Evolutionary conservation across 2,329 filamentous ascomycete species (phyloP).

Genomic region (Mollisiaceae sp.): DNA sequence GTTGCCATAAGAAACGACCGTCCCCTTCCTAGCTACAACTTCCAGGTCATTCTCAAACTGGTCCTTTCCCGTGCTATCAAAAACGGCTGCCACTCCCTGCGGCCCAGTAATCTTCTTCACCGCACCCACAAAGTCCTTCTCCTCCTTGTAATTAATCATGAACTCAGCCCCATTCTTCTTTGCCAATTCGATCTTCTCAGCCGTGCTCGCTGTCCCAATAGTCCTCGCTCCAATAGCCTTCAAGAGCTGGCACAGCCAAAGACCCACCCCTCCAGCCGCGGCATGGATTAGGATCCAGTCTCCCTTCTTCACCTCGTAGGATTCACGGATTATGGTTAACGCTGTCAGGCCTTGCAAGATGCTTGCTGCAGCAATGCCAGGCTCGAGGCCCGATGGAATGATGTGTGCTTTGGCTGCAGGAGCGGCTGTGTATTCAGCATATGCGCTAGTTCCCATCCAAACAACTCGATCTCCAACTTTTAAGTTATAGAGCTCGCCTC

Average conservation of each 20-base stretch:
- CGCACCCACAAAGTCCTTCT: conserved; percentile 61
- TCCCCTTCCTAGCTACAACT: conserved; percentile 77
- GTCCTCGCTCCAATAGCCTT: conserved; percentile 73
- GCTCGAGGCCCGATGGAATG: conserved; percentile 66
- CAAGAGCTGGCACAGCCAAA: conserved; percentile 77
- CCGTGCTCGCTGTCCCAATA: conserved; percentile 78
- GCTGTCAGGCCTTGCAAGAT: conserved; percentile 86
- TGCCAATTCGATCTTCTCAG: conserved; percentile 74
- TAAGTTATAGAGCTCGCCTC: conserved; percentile 57
- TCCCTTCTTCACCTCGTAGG: conserved; percentile 70
- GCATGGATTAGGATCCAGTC: conserved; percentile 87
- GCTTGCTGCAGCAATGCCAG: conserved; percentile 68
- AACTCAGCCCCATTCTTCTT: conserved; percentile 72
- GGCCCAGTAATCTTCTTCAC: conserved; percentile 74
- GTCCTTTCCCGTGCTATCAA: conserved; percentile 83
- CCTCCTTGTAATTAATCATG: conserved; percentile 70
- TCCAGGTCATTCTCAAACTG: conserved; percentile 83
- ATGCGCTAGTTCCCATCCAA: conserved; percentile 62
- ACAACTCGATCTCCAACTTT: conserved; percentile 72
- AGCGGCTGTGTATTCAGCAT: conserved; percentile 62
- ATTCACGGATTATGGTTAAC: conserved; percentile 77
- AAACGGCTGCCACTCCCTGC: conserved; percentile 76
- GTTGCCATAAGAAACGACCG: conserved; percentile 80
- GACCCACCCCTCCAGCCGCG: conserved; percentile 81
- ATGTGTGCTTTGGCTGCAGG: conserved; percentile 60